Base-by-base conservation (phyloP, 192 early-diverging fungal genomes). In the Spinellus fusiger region DNA sequence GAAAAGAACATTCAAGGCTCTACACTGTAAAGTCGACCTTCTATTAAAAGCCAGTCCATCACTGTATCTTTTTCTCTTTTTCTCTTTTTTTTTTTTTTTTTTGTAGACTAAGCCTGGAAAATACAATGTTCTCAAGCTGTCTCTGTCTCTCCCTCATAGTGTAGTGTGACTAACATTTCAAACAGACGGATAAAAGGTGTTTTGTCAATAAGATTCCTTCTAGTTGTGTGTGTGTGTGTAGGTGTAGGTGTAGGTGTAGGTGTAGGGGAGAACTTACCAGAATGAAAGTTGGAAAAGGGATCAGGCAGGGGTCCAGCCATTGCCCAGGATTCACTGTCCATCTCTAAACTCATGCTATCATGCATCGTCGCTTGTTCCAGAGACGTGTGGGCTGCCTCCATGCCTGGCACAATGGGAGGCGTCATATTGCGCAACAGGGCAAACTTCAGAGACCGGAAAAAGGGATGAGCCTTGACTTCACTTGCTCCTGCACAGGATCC, bases 401-500 rank as follows among this genome's bases (percentile, higher is more conserved):
- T n/a, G 3, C 56, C 50, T 4, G 93, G 93, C 31, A 93, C 73
- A 56, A 97, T 94, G 4, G 95, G 95, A 27, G 95, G 94, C 16
- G 78, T 77, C 54, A 78, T 68, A 73, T 96, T 84, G 46, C 93
- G 78, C 58, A 99, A 65, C 31, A 98, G 75, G 1, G 94, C 95
- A 95, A 95, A 99, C 32, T 92, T 91, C 27, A 92, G 81, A 46
- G 76, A 84, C 61, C 89, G 90, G 73, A 99, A 98, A 68, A 90
- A 96, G 27, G 85, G 73, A 64, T 99, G 94, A 33, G 75, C 73
- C 73, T 99, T 99, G 40, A 99, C 84, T 65, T 99, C 96, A 3
- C 88, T 80, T 1, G 95, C 96, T 5, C 96, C 96, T 0, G 92
- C 86, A 15, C 79, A 79, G 20, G 85, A 87, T 16, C 96, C 96